Base-by-base conservation (phyloP, 345 rosid genomes). In the Eucalyptus marginata region DNA sequence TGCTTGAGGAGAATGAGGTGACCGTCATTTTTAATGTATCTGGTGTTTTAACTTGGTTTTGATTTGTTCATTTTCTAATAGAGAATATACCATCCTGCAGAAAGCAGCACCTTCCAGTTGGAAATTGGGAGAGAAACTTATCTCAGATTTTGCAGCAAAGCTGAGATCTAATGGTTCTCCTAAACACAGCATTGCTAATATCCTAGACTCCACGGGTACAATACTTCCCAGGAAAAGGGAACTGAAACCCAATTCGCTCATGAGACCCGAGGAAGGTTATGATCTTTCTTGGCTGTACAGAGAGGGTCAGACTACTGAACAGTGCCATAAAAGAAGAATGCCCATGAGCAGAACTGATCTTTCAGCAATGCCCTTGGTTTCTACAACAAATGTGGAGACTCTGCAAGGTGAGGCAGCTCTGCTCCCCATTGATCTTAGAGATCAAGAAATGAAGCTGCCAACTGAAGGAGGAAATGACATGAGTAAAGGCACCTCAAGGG, bases 1-100 rank as follows among this genome's bases (percentile, higher is more conserved):
- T 94, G 51, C 91, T 91, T 88, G 94, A 93, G 89, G 96, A 93
- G 68, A 93, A 92, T 86, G 94, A 93, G 96, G 99, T 95, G 54
- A 86, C 88, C 54, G 40, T 88, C 68, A 52, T 54, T 83, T 89
- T 71, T 43, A 0, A 36, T 2, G 1, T 22, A 20, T 46, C 84
- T 87, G 91, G n/a, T 50, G 27, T 0, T 40, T 40, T 86, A 50
- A 1, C n/a, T 86, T 40, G 4, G 87, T 25, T 86, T 51, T 6
- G 15, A 1, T 33, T 49, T 71, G 16, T 86, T 86, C n/a, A 33
- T 2, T 2, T 1, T 58, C 16, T 31, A 86, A 8, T 31, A 40
- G 13, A n/a, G 11, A 33, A 11, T 79, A 29, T 44, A 17, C 86
- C 17, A 80, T 20, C 44, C 88, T 92, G 76, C 91, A 96, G 97